A percentile compares a stretch with the other conserved stretches of the same genome.
phyloP scores from a whole-genome alignment of 2,329 filamentous ascomycete genomes.

The Dothistroma septosporum region DNA sequence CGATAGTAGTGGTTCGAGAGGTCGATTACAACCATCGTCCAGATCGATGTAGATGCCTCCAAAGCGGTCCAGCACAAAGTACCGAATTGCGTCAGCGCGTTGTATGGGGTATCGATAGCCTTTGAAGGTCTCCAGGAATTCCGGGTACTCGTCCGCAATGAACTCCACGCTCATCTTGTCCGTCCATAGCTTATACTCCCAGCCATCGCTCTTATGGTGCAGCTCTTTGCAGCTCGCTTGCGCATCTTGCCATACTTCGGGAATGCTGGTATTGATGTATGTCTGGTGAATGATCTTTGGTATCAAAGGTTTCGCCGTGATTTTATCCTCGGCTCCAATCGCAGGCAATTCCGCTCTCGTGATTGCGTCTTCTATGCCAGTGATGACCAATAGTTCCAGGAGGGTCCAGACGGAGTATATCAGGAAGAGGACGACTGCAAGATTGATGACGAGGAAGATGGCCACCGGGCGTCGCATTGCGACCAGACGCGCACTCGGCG shows the following conservation, averaged over 20 bases:
- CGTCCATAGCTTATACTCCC: conserved; percentile 80
- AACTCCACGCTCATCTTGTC: conserved; percentile 66
- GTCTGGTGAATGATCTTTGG: conserved; percentile 77
- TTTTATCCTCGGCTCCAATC: conserved; percentile 51
- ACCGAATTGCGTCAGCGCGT: conserved; percentile 70
- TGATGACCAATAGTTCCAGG: conserved; percentile 64
- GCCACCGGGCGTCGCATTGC: conserved; percentile 58
- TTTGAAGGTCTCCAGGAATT: conserved; percentile 66
- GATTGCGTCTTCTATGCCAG: conserved; percentile 64
- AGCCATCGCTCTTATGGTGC: conserved; percentile 51
- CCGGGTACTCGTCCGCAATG: conserved; percentile 68
- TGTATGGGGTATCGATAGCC: conserved; percentile 72
- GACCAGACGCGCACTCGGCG: neutral
- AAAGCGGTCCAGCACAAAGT: conserved; percentile 72
- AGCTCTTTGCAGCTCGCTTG: conserved; percentile 63
- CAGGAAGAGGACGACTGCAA: conserved; percentile 60
- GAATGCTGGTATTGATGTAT: conserved; percentile 67
- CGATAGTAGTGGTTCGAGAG: conserved; percentile 59
- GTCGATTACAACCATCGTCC: conserved; percentile 65
- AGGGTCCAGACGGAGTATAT: conserved; percentile 67
- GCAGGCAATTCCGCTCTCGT: conserved; percentile 62
- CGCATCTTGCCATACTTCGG: conserved; percentile 60
- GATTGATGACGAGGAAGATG: conserved; percentile 62
- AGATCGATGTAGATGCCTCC: conserved; percentile 79
- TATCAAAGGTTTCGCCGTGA: conserved; percentile 55